These are phyloP conservation scores for Populus euphratica DNA, from an alignment of 345 rosid genomes.

Conservation along the genomic window DNA sequence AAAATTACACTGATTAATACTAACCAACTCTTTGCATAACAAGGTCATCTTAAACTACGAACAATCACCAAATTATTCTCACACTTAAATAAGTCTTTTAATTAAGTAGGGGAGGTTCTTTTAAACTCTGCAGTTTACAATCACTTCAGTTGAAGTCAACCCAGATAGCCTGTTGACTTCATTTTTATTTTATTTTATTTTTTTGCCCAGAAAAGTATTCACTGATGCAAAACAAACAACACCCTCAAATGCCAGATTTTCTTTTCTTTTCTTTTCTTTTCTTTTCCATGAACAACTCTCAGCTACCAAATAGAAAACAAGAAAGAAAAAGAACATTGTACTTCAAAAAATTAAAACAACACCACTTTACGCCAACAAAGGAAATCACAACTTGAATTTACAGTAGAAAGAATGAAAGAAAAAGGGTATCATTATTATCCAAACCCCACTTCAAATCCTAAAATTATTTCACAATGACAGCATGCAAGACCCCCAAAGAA, in stretches of 20 bases:
- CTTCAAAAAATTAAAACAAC: neutral
- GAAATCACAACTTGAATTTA: neutral
- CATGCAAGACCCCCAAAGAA: too few species aligned
- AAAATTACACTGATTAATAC: neutral
- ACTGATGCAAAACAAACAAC: too few species aligned
- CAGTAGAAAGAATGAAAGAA: neutral
- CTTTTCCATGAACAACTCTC: neutral
- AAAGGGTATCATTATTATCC: neutral
- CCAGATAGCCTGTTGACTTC: neutral
- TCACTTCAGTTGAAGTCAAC: neutral
- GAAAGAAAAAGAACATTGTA: neutral
- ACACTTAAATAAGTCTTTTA: neutral
- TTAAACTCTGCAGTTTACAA: neutral
- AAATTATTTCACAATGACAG: neutral
- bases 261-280: neutral
- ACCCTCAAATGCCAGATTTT: too few species aligned
- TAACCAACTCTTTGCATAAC: neutral
- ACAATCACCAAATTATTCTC: neutral
- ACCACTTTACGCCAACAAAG: neutral
- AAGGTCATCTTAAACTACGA: neutral
- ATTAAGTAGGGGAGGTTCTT: neutral
- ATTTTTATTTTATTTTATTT: neutral
- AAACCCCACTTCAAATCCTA: neutral
- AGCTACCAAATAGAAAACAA: neutral
- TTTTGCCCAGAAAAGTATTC: neutral